A percentile compares a stretch with the other conserved stretches of the same genome.
phyloP scores from a whole-genome alignment of 108 stramenopile genomes.

The Aureococcus anophagefferens region DNA sequence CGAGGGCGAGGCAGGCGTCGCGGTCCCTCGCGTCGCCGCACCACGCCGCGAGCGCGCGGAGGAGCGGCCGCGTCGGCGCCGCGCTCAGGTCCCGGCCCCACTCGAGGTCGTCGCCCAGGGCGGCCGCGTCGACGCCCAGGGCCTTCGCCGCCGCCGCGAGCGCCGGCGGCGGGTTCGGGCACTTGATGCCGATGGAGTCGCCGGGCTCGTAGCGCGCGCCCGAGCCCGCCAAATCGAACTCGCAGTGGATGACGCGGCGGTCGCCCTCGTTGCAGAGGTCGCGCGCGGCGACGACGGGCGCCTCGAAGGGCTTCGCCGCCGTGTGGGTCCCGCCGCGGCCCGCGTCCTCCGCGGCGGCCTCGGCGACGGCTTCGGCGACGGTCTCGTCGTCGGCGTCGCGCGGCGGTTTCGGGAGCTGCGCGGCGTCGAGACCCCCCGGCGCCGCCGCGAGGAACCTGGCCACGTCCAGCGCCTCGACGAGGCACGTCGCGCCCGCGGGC shows the following conservation, averaged over 20 bases:
- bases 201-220: slow-evolving; percentile 62
- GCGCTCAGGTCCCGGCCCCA: slow-evolving; percentile 60
- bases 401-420: neutral
- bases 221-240: slow-evolving; percentile 31
- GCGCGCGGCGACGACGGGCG: slow-evolving; percentile 46
- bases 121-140: slow-evolving; percentile 26
- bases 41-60: slow-evolving; percentile 51
- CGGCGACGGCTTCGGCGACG: neutral
- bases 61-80: slow-evolving; percentile 52
- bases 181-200: slow-evolving; percentile 70
- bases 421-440: neutral
- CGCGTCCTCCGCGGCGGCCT: neutral
- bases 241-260: slow-evolving; percentile 73
- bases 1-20: neutral
- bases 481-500: too few relatives aligned
- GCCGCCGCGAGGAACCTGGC: too few relatives aligned
- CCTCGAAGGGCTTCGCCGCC: slow-evolving; percentile 48
- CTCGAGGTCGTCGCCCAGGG: slow-evolving; percentile 52
- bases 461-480: too few relatives aligned
- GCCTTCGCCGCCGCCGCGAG: slow-evolving; percentile 14
- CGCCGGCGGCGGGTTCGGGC: slow-evolving; percentile 49
- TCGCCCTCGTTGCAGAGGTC: slow-evolving; percentile 60
- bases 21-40: slow-evolving; percentile 42
- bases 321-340: slow-evolving; percentile 33
- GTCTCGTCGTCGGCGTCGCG: too few relatives aligned